Evolutionary conservation across 2,329 filamentous ascomycete species (phyloP).

Genomic region (Neonectria punicea): DNA sequence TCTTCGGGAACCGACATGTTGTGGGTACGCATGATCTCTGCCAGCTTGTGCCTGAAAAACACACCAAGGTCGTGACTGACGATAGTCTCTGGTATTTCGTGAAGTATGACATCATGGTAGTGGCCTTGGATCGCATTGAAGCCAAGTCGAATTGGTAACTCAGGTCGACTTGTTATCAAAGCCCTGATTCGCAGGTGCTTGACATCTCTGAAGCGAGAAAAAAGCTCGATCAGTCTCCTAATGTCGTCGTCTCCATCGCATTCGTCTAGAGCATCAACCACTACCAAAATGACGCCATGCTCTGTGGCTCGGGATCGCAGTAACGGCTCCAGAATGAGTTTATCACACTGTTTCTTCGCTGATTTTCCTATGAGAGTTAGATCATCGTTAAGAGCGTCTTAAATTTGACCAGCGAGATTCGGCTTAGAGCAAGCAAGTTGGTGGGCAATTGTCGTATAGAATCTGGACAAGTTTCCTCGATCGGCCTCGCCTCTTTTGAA

Average conservation of each 20-base stretch:
- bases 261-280: constrained; percentile 49
- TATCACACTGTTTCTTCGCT: constrained; percentile 51
- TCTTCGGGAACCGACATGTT: constrained; percentile 21
- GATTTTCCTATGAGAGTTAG: constrained; percentile 41
- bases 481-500: constrained; percentile 55
- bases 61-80: constrained; percentile 51
- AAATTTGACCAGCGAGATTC: constrained; percentile 42
- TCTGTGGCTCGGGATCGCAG: background rate
- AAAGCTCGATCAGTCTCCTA: background rate
- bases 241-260: constrained; percentile 44
- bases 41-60: constrained; percentile 48
- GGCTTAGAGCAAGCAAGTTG: constrained; percentile 41
- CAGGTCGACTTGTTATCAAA: constrained; percentile 56
- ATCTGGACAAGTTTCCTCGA: constrained; percentile 46
- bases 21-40: constrained; percentile 41
- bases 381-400: constrained; percentile 44
- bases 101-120: constrained; percentile 45
- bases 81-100: constrained; percentile 45
- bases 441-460: constrained; percentile 53
- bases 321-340: constrained; percentile 51
- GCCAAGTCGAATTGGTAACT: constrained; percentile 50
- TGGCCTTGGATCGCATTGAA: constrained; percentile 45
- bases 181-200: constrained; percentile 38
- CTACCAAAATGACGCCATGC: constrained; percentile 33
- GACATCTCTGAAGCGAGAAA: background rate